Conservation (phyloP, 164 flowering plant species). For the Stephania cephalantha region DNA sequence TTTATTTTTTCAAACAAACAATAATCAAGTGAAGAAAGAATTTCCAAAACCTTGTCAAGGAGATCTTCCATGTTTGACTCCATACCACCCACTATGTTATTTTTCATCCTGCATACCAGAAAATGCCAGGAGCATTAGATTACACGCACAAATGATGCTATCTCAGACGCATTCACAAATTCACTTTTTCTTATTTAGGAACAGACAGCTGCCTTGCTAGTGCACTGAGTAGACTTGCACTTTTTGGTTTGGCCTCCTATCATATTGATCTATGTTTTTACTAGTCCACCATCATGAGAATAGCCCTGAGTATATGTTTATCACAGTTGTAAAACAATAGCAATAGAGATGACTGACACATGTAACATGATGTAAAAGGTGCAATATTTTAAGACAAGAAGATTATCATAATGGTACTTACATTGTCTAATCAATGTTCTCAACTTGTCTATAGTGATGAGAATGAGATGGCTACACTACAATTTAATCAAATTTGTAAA, state of each 20-base stretch:
- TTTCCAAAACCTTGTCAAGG: slow-evolving; percentile 62
- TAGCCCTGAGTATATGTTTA: too few species aligned
- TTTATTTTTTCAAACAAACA: background rate
- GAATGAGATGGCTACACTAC: background rate
- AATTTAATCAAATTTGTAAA: background rate
- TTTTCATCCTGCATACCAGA: slow-evolving; percentile 73
- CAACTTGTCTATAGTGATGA: background rate
- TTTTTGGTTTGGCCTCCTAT: too few species aligned
- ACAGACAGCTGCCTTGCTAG: too few species aligned
- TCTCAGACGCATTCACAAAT: too few species aligned
- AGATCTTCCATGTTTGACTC: slow-evolving; percentile 95
- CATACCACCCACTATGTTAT: slow-evolving; percentile 94
- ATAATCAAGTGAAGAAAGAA: background rate
- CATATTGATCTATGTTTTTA: too few species aligned
- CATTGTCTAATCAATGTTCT: background rate
- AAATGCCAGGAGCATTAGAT: background rate
- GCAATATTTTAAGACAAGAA: too few species aligned
- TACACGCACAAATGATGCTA: background rate
- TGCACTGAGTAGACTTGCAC: too few species aligned
- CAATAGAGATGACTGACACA: too few species aligned
- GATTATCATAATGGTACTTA: background rate
- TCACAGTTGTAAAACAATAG: too few species aligned
- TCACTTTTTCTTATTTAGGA: too few species aligned
- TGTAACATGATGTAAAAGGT: too few species aligned
- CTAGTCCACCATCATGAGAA: too few species aligned